Conservation (phyloP, 441 rosid genomes). For the Pelargonium myrrhifolium region DNA sequence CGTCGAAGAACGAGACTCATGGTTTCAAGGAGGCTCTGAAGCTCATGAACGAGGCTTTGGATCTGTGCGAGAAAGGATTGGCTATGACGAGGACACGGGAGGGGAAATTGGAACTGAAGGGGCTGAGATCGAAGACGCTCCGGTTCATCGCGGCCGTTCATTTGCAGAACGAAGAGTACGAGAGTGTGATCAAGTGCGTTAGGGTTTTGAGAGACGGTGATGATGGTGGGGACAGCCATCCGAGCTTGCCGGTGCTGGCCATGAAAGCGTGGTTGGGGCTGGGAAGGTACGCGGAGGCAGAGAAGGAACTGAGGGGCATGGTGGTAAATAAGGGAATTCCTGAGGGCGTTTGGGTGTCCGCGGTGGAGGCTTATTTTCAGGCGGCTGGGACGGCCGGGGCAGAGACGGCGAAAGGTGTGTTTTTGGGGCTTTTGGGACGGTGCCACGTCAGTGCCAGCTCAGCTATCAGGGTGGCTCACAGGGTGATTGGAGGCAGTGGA, state of each 20-base stretch:
- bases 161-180: conserved; percentile 74
- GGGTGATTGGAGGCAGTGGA: conserved; percentile 46
- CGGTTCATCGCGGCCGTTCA: conserved; percentile 87
- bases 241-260: conserved; percentile 83
- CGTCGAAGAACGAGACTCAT: conserved; percentile 31
- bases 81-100: conserved; percentile 49
- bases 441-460: conserved; percentile 79
- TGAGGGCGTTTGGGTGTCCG: conserved; percentile 88
- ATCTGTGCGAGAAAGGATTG: conserved; percentile 69
- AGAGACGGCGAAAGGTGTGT: conserved; percentile 78
- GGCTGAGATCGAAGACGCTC: conserved; percentile 50
- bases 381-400: conserved; percentile 81
- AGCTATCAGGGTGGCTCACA: conserved; percentile 66
- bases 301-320: conserved; percentile 83
- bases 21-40: conserved; percentile 55
- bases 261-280: conserved; percentile 96
- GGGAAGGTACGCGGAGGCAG: conserved; percentile 72
- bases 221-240: conserved; percentile 58
- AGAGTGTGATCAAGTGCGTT: conserved; percentile 82
- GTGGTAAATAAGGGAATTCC: conserved; percentile 72
- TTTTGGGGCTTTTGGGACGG: conserved; percentile 70
- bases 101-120: conserved; percentile 48
- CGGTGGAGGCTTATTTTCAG: conserved; percentile 81
- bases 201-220: conserved; percentile 65
- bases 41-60: conserved; percentile 76